Evolutionary conservation across 1,139 yeast species (phyloP).

Genomic region (Blastobotrys indianensis): DNA sequence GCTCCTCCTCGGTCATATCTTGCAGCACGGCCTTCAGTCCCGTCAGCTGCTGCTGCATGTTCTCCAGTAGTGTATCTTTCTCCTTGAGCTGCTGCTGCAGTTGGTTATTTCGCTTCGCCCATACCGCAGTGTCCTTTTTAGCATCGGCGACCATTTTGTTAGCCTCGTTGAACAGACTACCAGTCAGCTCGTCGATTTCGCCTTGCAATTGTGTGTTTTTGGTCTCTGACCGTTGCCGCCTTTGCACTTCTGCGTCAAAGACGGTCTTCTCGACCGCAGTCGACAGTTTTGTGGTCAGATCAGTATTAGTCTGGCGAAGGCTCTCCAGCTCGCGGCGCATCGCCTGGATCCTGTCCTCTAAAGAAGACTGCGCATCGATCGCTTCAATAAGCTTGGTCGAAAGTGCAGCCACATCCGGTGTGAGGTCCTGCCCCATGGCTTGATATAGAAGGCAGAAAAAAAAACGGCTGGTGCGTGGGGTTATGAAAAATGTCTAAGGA

Average conservation of each 20-base stretch:
- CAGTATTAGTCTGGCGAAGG: conserved; percentile 24
- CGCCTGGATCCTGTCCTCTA: conserved; percentile 32
- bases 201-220: conserved; percentile 48
- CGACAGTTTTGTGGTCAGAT: conserved; percentile 24
- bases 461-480: too few relatives aligned
- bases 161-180: conserved; percentile 64
- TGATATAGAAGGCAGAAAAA: too few relatives aligned
- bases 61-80: conserved; percentile 60
- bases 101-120: conserved; percentile 42
- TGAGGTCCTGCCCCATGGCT: conserved; percentile 8
- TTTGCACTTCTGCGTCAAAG: conserved; percentile 22
- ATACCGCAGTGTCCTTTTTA: conserved; percentile 38
- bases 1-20: conserved; percentile 36
- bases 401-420: conserved; percentile 28
- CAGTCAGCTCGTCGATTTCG: conserved; percentile 69
- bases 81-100: conserved; percentile 64
- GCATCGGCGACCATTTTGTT: conserved; percentile 68
- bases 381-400: conserved; percentile 35
- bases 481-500: too few relatives aligned
- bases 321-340: conserved; percentile 28
- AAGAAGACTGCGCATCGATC: conserved; percentile 33
- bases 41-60: conserved; percentile 60
- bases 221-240: conserved; percentile 42
- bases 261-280: conserved; percentile 23
- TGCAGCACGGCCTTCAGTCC: conserved; percentile 60